Conservation (phyloP, 202 grass and related monocot genomes). For the Setaria viridis region DNA sequence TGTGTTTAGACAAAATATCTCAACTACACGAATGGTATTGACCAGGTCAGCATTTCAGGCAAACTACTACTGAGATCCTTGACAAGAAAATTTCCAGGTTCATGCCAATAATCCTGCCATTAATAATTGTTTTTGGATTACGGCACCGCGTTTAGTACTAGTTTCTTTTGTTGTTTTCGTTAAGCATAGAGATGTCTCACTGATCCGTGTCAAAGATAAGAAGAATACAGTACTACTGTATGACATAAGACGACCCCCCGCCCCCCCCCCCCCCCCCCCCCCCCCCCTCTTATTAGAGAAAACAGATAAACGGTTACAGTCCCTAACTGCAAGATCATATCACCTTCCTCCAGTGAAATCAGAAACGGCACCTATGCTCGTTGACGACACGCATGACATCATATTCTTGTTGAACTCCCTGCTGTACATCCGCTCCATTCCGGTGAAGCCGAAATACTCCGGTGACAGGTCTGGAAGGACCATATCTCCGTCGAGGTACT, state of each 20-base stretch:
- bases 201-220: neutral
- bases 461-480: constrained; percentile 27
- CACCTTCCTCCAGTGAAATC: constrained; percentile 41
- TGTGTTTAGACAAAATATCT: no score
- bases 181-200: neutral
- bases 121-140: neutral
- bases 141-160: neutral
- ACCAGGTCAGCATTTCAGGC: neutral
- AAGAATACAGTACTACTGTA: neutral
- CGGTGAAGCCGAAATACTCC: constrained; percentile 22
- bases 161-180: neutral
- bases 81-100: neutral
- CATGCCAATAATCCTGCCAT: neutral
- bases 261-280: no score
- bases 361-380: constrained; percentile 27
- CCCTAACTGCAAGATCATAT: neutral
- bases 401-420: neutral
- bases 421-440: neutral
- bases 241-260: neutral
- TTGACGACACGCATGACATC: neutral
- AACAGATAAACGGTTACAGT: neutral
- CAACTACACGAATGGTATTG: neutral
- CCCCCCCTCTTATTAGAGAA: neutral
- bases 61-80: neutral
- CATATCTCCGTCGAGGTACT: constrained; percentile 42